phyloP scores from a whole-genome alignment of 495 filamentous ascomycete species.

The Penicillium simplicissimum region DNA sequence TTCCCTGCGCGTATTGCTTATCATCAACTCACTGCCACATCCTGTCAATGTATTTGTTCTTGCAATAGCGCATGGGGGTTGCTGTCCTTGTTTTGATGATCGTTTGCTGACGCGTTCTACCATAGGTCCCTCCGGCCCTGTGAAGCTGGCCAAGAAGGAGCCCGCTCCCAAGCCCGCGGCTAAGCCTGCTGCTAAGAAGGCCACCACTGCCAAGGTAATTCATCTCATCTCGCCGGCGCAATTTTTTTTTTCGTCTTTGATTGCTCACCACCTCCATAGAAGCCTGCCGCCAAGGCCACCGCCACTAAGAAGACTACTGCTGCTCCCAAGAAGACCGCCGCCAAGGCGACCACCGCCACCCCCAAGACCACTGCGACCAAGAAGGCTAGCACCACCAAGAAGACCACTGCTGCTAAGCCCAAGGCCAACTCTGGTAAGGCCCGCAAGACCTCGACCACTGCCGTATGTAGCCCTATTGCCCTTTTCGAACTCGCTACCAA shows the following conservation, averaged over 20 bases:
- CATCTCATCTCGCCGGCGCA: not conserved
- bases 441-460: constrained; percentile 44
- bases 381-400: constrained; percentile 48
- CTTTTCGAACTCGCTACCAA: not conserved
- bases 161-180: constrained; percentile 54
- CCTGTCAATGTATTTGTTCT: not conserved
- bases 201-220: constrained; percentile 19
- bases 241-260: not conserved
- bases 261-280: not conserved
- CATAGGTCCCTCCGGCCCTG: constrained; percentile 83
- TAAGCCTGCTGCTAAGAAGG: constrained; percentile 13
- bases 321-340: constrained; percentile 36
- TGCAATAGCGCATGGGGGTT: not conserved
- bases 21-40: constrained; percentile 4
- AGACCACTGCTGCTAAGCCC: constrained; percentile 29
- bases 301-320: constrained; percentile 35
- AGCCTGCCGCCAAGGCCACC: constrained; percentile 10
- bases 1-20: constrained; percentile 8
- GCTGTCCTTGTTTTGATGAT: constrained; percentile 8
- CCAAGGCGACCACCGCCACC: constrained; percentile 31
- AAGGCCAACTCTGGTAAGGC: constrained; percentile 59
- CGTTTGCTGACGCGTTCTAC: constrained; percentile 41
- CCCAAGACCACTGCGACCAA: constrained; percentile 42
- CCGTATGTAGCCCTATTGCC: constrained; percentile 35
- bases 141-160: constrained; percentile 94